A percentile compares a stretch with the other conserved stretches of the same genome.
These are phyloP conservation scores for Tuber brumale DNA, from an alignment of 495 filamentous ascomycete species.

Conservation along the genomic window DNA sequence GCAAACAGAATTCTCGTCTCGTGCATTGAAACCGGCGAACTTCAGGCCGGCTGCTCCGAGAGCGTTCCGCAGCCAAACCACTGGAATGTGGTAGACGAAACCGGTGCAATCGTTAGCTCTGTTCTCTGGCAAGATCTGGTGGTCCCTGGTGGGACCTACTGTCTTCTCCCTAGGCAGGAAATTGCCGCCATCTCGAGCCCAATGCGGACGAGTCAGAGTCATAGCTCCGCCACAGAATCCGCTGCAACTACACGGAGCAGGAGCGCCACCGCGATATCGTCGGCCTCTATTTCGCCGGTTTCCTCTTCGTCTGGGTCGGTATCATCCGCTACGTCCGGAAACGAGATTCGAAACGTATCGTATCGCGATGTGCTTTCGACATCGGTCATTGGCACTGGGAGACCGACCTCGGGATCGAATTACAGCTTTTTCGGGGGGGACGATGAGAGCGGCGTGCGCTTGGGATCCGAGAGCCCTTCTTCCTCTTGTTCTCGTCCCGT, in stretches of 20 bases:
- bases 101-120: background rate
- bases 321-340: background rate
- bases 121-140: conserved; percentile 4
- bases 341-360: background rate
- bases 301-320: background rate
- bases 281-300: background rate
- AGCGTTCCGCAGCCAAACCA: conserved; percentile 2
- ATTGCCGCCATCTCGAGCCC: background rate
- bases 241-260: background rate
- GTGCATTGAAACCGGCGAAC: conserved; percentile 4
- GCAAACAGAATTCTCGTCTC: background rate
- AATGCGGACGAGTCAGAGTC: background rate
- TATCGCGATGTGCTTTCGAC: conserved; percentile 3
- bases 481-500: background rate
- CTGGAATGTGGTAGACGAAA: conserved; percentile 3
- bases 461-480: background rate
- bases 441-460: background rate
- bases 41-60: conserved; percentile 1
- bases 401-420: background rate
- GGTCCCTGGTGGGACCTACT: background rate
- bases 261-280: background rate
- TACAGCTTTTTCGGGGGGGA: conserved; percentile 3
- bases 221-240: background rate
- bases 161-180: conserved; percentile 2
- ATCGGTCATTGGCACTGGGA: background rate